These are phyloP conservation scores for Paramecium sonneborni DNA, from an alignment of 73 alveolate genomes.

Conservation along the genomic window DNA sequence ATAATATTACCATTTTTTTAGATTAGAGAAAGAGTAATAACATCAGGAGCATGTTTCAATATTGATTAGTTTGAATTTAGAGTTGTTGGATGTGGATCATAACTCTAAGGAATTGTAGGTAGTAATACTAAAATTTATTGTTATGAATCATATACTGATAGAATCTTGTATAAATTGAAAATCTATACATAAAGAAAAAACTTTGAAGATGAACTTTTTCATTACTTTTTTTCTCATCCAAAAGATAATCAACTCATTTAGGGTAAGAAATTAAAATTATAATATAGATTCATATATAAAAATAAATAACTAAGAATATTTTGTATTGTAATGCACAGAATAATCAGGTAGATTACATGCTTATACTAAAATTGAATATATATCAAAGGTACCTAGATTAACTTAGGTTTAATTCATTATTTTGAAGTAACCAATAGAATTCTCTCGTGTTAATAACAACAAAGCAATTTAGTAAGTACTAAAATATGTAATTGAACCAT, in stretches of 20 bases:
- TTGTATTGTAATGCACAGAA: background rate
- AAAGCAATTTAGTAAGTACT: background rate
- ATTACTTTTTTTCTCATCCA: background rate
- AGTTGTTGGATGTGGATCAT: slow-evolving; percentile 16
- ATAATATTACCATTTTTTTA: background rate
- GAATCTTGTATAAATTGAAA: background rate
- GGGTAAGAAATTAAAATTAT: background rate
- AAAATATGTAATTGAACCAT: background rate
- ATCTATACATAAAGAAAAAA: background rate
- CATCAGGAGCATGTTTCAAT: background rate
- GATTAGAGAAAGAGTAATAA: background rate
- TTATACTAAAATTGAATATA: background rate
- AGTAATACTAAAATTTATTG: background rate
- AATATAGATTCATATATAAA: background rate
- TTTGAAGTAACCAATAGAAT: background rate
- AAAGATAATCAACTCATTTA: background rate
- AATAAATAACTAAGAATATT: background rate
- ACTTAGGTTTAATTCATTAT: background rate
- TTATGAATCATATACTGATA: background rate
- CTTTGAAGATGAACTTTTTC: background rate
- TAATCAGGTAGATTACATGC: background rate
- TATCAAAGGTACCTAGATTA: background rate
- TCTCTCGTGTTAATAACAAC: background rate
- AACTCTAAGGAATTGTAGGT: background rate
- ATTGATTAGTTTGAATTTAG: background rate